A percentile compares a stretch with the other conserved stretches of the same genome.
phyloP scores from a whole-genome alignment of 2,329 filamentous ascomycete species.

The Phoma sp. region DNA sequence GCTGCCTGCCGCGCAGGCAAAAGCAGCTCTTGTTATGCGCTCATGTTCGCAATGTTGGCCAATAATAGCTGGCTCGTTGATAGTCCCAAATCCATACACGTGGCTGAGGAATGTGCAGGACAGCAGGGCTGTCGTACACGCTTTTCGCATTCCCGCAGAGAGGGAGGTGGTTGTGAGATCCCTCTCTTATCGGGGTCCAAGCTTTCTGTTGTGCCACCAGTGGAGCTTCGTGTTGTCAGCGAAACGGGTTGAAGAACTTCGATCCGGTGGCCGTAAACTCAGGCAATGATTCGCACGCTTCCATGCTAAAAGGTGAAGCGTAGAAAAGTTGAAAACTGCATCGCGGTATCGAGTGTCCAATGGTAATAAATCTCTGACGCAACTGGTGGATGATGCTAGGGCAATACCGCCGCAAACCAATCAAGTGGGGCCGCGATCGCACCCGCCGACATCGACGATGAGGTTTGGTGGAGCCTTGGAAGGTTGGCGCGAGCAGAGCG shows the following conservation, averaged over 20 bases:
- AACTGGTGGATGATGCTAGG: constrained; percentile 12
- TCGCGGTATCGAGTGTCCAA: background rate
- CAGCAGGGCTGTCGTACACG: constrained; percentile 9
- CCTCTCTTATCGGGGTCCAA: constrained; percentile 5
- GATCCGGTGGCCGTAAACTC: constrained; percentile 2
- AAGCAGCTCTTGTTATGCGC: constrained; percentile 29
- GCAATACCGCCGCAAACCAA: background rate
- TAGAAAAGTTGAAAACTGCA: background rate
- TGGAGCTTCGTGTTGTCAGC: constrained; percentile 4
- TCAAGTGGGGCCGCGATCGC: constrained; percentile 1
- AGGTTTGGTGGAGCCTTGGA: background rate
- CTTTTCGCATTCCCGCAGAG: constrained; percentile 13
- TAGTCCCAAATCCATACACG: constrained; percentile 25
- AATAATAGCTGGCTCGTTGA: constrained; percentile 29
- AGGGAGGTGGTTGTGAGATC: background rate
- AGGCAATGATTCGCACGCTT: constrained; percentile 7
- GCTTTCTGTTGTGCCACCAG: constrained; percentile 1
- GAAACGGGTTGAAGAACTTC: constrained; percentile 14
- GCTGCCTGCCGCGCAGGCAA: constrained; percentile 21
- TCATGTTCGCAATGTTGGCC: constrained; percentile 37
- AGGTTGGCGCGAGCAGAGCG: background rate
- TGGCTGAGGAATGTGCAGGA: background rate
- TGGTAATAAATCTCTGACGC: constrained; percentile 13
- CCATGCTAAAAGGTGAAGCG: constrained; percentile 5
- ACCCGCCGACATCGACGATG: constrained; percentile 8